Evolutionary conservation across 2,329 filamentous ascomycete species (phyloP), one percentile per base, ranked within the genome.

Genomic region (Arthrobotrys iridis): DNA sequence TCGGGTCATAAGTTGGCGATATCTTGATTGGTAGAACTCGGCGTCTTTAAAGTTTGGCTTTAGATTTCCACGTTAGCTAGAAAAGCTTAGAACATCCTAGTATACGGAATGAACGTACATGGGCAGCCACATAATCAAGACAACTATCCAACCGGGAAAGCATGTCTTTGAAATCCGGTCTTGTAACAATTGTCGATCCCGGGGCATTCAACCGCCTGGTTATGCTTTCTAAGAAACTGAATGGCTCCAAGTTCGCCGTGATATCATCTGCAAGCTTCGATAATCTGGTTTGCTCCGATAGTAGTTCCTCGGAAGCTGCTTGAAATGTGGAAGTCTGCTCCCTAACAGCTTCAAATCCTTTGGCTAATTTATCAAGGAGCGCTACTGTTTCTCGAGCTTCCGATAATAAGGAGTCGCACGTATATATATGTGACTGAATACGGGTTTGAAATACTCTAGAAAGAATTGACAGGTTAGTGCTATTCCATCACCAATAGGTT

Each of bases 281-380:
- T 41, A 97, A 86, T 22, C 91, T 88, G 79, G 87, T 88, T 83
- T 98, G 93, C 79, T 97, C 93, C 0, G 87, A 85, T 28, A 98
- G 84, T 1, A 99, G 86, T 67, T 92, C 91, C 81, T 97, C 93
- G 82, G 95, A 99, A 82, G 96, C 93, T 50, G 90, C 88, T 81
- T 93, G 92, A 84, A 99, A 98, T 11, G 91, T 90, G n/a, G 91
- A 92, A 0, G 95, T 99, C 83, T 98, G 94, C 7, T 88, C 85
- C 79, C 97, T 93, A 55, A 99, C 94, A 0, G 90, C 86, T 78
- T 90, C 89, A 84, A 99, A 99, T 3, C 93, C 94, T 79, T 90
- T 88, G 11, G 93, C 93, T 13, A 99, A 86, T 0, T 87, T 89
- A 13, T 91, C 90, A 26, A 99, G 86, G 15, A 96, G 85, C 45